These are phyloP conservation scores for Yamadazyma philogaea DNA, from an alignment of 805 yeast genomes.

Conservation along the genomic window DNA sequence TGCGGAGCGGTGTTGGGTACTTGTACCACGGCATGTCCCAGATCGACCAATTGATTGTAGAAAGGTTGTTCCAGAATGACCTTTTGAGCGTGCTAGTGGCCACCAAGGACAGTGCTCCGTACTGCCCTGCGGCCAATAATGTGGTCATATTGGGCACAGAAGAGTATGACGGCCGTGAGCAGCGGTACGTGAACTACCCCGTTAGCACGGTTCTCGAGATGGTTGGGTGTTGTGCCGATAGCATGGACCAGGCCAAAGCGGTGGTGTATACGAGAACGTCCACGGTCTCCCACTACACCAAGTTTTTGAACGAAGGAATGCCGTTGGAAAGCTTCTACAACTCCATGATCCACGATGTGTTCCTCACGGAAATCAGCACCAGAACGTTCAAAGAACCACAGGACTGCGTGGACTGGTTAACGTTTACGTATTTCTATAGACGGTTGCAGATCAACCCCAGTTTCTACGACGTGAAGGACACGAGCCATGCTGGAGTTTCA, in stretches of 20 bases:
- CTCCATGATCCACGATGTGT: slow-evolving; percentile 57
- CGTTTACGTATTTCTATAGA: slow-evolving; percentile 78
- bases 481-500: slow-evolving; percentile 65
- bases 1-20: slow-evolving; percentile 63
- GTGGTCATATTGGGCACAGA: slow-evolving; percentile 72
- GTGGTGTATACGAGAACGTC: slow-evolving; percentile 52
- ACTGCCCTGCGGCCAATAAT: slow-evolving; percentile 49
- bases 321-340: slow-evolving; percentile 81
- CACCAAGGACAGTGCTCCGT: slow-evolving; percentile 50
- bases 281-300: slow-evolving; percentile 60
- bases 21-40: slow-evolving; percentile 55
- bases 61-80: slow-evolving; percentile 48
- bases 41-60: slow-evolving; percentile 54
- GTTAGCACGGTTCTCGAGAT: slow-evolving; percentile 63
- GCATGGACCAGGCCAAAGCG: slow-evolving; percentile 31
- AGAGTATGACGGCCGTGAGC: slow-evolving; percentile 68
- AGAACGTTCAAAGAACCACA: slow-evolving; percentile 64
- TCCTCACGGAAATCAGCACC: slow-evolving; percentile 71
- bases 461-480: slow-evolving; percentile 74
- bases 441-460: slow-evolving; percentile 81
- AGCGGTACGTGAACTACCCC: slow-evolving; percentile 65
- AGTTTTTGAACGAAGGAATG: slow-evolving; percentile 67
- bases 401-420: slow-evolving; percentile 87
- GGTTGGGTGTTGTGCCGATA: slow-evolving; percentile 48
- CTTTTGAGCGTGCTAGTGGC: slow-evolving; percentile 57